These are phyloP conservation scores for Leucocoprinus sp. DNA, from an alignment of 768 basidiomycete genomes.

Conservation along the genomic window DNA sequence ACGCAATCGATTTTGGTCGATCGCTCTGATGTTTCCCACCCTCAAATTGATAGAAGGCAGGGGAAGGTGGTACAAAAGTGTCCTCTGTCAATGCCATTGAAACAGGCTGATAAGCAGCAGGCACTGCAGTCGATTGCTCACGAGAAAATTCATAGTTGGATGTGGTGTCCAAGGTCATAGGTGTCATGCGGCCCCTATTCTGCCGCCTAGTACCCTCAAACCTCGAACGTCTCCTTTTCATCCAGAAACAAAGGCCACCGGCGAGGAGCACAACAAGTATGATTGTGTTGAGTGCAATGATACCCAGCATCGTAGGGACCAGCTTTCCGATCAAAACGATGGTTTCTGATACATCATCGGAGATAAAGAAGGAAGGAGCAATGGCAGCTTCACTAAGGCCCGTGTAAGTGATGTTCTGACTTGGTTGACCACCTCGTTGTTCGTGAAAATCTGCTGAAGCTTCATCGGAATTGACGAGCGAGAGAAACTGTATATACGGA, in stretches of 20 bases:
- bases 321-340: constrained; percentile 56
- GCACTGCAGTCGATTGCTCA: constrained; percentile 12
- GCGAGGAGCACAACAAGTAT: constrained; percentile 51
- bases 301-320: constrained; percentile 66
- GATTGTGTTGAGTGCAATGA: constrained; percentile 73
- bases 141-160: constrained; percentile 32
- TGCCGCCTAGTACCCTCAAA: constrained; percentile 11
- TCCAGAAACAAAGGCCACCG: constrained; percentile 45
- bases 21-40: constrained; percentile 23
- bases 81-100: constrained; percentile 58
- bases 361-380: constrained; percentile 42
- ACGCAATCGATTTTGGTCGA: constrained; percentile 38
- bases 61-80: constrained; percentile 52
- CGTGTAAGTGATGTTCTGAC: constrained; percentile 62
- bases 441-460: constrained; percentile 68
- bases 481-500: constrained; percentile 71
- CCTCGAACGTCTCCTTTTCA: constrained; percentile 36
- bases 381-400: constrained; percentile 36
- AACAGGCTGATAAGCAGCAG: constrained; percentile 64
- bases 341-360: constrained; percentile 47
- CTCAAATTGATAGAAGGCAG: constrained; percentile 43
- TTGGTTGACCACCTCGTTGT: constrained; percentile 55
- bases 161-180: constrained; percentile 32
- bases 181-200: constrained; percentile 31
- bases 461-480: constrained; percentile 58